Conservation (phyloP, 345 rosid species). For the Psidium guajava region DNA sequence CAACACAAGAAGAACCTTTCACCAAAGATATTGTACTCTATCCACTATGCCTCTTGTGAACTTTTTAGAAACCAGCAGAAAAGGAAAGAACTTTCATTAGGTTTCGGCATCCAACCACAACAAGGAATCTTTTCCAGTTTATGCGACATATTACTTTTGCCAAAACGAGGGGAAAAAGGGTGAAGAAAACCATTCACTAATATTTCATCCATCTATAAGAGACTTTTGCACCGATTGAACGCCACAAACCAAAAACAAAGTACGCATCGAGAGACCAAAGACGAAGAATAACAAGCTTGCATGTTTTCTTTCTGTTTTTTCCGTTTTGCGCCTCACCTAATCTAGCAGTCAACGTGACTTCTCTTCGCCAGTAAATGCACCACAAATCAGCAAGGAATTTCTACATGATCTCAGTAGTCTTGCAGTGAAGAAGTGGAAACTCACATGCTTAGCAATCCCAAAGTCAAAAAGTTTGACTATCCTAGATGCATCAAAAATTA, state of each 20-base stretch:
- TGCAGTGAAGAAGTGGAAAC: neutral
- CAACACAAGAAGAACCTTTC: neutral
- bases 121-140: neutral
- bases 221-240: neutral
- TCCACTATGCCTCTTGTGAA: neutral
- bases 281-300: neutral
- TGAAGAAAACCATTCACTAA: neutral
- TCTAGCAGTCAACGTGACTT: neutral
- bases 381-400: neutral
- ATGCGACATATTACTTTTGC: neutral
- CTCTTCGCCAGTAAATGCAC: neutral
- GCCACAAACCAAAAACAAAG: neutral
- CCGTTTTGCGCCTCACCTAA: neutral
- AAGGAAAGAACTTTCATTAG: neutral
- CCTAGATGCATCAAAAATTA: constrained; percentile 80
- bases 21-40: neutral
- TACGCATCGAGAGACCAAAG: neutral
- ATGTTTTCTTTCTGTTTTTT: too few relatives aligned
- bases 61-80: neutral
- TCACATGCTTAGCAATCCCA: constrained; percentile 92
- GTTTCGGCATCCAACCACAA: neutral
- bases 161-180: neutral
- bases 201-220: neutral
- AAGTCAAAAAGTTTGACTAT: constrained; percentile 83
- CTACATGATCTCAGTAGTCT: neutral